These are phyloP conservation scores for Albizia julibrissin DNA, from an alignment of 306 rosid species.

Conservation along the genomic window DNA sequence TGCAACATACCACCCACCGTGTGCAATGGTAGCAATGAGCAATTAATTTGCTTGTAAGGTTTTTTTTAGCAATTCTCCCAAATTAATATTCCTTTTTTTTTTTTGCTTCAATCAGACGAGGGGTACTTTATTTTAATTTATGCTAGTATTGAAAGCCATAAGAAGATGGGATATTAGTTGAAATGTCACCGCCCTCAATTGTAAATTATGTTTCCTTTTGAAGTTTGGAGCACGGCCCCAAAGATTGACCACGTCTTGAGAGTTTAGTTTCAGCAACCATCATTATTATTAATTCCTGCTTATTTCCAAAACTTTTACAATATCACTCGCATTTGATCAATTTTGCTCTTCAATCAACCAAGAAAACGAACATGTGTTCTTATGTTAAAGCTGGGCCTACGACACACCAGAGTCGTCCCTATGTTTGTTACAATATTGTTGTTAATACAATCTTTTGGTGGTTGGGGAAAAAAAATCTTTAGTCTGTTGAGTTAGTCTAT, in stretches of 20 bases:
- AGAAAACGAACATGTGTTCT: not conserved
- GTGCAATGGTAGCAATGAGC: too few relatives aligned
- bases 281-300: not conserved
- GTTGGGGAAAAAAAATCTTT: too few relatives aligned
- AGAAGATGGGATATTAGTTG: constrained; percentile 41
- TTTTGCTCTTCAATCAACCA: not conserved
- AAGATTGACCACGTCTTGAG: not conserved
- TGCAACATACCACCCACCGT: too few relatives aligned
- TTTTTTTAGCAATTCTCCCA: too few relatives aligned
- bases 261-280: constrained; percentile 7
- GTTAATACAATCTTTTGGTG: too few relatives aligned
- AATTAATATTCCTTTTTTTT: constrained; percentile 1
- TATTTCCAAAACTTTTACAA: not conserved
- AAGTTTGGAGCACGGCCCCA: constrained; percentile 21
- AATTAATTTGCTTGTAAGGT: too few relatives aligned
- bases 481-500: too few relatives aligned
- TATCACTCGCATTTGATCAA: not conserved
- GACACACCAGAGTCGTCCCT: not conserved
- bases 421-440: too few relatives aligned
- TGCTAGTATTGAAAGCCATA: not conserved
- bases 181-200: constrained; percentile 53
- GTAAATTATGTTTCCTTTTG: constrained; percentile 27
- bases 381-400: not conserved
- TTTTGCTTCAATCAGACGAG: constrained; percentile 12
- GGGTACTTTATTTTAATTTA: constrained; percentile 8